phyloP scores from a whole-genome alignment of 2,329 filamentous ascomycete species.

The Tolypocladium tundrense region DNA sequence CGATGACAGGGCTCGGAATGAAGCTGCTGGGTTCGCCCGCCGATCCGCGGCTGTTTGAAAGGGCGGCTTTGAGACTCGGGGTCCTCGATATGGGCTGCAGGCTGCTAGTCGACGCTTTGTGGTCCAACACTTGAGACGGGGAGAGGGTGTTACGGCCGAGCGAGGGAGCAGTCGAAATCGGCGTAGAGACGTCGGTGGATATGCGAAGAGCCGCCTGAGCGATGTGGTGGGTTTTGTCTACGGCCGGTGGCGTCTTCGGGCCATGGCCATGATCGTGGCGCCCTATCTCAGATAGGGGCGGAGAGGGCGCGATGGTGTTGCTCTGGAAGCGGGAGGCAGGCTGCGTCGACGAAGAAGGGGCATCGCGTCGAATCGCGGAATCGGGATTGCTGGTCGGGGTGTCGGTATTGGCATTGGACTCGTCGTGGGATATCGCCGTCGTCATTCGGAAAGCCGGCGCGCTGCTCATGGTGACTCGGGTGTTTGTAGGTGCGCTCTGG shows the following conservation, averaged over 20 bases:
- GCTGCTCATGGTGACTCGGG: conserved; percentile 19
- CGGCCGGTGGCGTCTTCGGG: neutral
- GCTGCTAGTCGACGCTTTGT: conserved; percentile 18
- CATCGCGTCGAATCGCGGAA: neutral
- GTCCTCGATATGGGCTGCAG: conserved; percentile 46
- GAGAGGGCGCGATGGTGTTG: conserved; percentile 24
- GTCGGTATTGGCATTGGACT: neutral
- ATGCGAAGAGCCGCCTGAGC: conserved; percentile 22
- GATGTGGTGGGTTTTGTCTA: conserved; percentile 2
- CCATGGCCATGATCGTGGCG: conserved; percentile 1
- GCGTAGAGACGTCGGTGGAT: conserved; percentile 22
- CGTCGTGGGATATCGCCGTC: conserved; percentile 16
- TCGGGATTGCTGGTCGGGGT: neutral
- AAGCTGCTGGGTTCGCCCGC: conserved; percentile 52
- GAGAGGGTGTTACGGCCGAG: conserved; percentile 24
- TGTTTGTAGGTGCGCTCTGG: neutral
- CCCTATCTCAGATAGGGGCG: conserved; percentile 9
- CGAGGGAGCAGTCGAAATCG: conserved; percentile 9
- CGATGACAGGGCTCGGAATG: conserved; percentile 63
- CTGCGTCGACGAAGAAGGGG: conserved; percentile 9
- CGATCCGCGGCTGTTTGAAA: conserved; percentile 37
- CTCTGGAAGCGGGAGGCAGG: conserved; percentile 14
- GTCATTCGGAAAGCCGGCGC: conserved; percentile 15
- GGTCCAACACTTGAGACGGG: conserved; percentile 16
- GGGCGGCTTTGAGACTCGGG: conserved; percentile 49